Conservation (phyloP, 2,329 filamentous ascomycete genomes). For the Beauveria pseudobassiana region DNA sequence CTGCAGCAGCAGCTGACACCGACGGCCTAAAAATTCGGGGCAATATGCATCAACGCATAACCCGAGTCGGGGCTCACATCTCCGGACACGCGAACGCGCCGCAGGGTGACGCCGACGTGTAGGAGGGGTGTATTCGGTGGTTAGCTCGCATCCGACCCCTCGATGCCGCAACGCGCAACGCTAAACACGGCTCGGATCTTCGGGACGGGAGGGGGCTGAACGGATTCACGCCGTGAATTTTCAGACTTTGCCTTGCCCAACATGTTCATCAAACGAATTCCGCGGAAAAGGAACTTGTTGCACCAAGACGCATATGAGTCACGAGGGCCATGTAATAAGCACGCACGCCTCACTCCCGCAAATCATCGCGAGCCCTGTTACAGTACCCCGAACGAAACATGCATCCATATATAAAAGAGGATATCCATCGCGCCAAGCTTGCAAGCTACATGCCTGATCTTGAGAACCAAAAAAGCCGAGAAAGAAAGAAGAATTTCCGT, state of each 20-base stretch:
- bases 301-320: background rate
- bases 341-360: background rate
- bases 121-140: background rate
- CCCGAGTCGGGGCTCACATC: background rate
- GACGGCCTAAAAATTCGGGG: background rate
- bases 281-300: no score
- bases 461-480: background rate
- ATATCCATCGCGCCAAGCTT: background rate
- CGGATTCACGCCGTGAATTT: background rate
- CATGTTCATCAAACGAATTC: background rate
- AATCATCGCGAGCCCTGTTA: background rate
- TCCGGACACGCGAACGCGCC: background rate
- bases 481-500: background rate
- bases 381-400: background rate
- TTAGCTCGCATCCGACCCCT: conserved; percentile 10
- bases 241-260: background rate
- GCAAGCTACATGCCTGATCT: background rate
- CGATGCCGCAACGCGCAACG: background rate
- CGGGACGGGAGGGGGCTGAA: background rate
- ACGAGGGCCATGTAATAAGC: background rate
- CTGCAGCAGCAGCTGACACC: background rate
- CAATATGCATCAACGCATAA: conserved; percentile 1
- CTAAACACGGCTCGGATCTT: conserved; percentile 1
- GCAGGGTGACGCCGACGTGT: background rate
- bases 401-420: conserved; percentile 6